Evolutionary conservation across 2,329 filamentous ascomycete genomes (phyloP).

Genomic region (Diaporthe velutina): DNA sequence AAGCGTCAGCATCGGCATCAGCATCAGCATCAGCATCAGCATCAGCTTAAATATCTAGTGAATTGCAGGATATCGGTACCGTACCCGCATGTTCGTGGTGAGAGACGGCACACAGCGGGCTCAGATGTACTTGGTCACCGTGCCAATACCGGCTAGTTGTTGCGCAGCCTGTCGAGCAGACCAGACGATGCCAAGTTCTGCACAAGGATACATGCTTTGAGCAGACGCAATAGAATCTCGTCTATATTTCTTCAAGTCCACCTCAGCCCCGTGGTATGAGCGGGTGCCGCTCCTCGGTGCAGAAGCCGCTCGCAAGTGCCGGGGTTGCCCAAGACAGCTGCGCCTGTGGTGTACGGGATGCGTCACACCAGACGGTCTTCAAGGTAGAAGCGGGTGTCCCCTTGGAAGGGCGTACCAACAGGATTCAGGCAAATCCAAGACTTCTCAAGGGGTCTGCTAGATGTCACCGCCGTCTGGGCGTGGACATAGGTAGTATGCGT

Average conservation of each 20-base stretch:
- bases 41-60: no score
- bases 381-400: background rate
- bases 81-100: background rate
- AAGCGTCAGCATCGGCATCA: background rate
- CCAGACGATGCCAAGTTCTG: background rate
- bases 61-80: background rate
- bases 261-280: background rate
- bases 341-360: background rate
- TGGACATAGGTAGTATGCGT: background rate
- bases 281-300: background rate
- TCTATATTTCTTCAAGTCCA: background rate
- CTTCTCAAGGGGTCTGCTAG: background rate
- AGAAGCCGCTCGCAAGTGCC: constrained; percentile 5
- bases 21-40: no score
- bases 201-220: background rate
- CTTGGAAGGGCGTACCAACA: background rate
- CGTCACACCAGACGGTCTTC: background rate
- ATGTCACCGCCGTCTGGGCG: background rate
- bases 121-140: background rate
- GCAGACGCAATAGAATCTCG: background rate
- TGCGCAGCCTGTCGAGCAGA: background rate
- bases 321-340: constrained; percentile 6
- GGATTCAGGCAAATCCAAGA: background rate
- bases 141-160: no score
- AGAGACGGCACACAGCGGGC: background rate